phyloP scores from a whole-genome alignment of 805 yeast genomes.

The Nematodospora valgi region DNA sequence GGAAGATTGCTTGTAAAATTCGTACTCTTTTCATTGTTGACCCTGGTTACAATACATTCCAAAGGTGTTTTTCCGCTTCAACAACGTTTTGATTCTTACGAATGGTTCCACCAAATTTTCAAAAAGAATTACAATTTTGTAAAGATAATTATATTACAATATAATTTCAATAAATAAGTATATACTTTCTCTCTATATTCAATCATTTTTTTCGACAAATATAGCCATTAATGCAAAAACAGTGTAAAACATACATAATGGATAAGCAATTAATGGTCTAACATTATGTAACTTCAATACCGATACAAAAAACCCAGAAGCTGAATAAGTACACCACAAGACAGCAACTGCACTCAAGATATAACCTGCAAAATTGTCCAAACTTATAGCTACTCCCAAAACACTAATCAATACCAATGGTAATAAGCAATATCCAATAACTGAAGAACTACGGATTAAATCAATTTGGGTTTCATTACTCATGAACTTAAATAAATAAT shows the following conservation, averaged over 20 bases:
- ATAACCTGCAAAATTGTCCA: constrained; percentile 78
- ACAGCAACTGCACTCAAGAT: constrained; percentile 62
- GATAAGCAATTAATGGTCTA: constrained; percentile 89
- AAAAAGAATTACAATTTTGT: no score
- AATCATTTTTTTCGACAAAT: constrained; percentile 49
- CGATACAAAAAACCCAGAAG: constrained; percentile 88
- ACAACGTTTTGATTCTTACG: no score
- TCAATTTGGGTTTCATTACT: constrained; percentile 57
- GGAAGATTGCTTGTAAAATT: no score
- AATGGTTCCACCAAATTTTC: no score
- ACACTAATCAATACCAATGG: constrained; percentile 82
- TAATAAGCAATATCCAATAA: constrained; percentile 87
- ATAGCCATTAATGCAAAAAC: constrained; percentile 96
- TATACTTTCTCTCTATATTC: not conserved
- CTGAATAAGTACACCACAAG: constrained; percentile 88
- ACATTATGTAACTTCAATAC: constrained; percentile 81
- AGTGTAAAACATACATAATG: constrained; percentile 83
- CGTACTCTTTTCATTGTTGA: no score
- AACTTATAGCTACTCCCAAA: constrained; percentile 58
- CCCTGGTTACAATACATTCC: no score
- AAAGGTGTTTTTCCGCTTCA: no score
- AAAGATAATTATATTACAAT: no score
- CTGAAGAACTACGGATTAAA: constrained; percentile 76
- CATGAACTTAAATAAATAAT: constrained; percentile 84
- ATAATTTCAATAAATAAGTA: no score